Evolutionary conservation across 305 asterid genomes (phyloP).

Genomic region (Fraxinus ornus): DNA sequence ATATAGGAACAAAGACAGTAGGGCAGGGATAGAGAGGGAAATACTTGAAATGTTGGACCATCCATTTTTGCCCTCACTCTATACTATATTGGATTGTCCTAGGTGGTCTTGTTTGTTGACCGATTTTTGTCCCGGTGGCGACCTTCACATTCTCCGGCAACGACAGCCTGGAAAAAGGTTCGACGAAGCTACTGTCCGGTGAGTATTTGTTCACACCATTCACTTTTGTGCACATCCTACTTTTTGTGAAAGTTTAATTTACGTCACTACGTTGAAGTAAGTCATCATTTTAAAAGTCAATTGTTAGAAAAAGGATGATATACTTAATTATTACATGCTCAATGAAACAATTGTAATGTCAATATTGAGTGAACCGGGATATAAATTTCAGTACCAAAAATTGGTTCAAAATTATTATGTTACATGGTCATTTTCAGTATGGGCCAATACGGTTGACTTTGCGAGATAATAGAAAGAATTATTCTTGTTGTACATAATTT

Average conservation of each 20-base stretch:
- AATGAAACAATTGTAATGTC: neutral
- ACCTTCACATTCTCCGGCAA: conserved; percentile 74
- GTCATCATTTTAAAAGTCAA: neutral
- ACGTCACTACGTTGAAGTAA: neutral
- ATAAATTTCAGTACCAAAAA: neutral
- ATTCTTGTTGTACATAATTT: too few relatives aligned
- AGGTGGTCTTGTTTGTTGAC: conserved; percentile 72
- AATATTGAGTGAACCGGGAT: neutral
- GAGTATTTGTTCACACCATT: conserved; percentile 4
- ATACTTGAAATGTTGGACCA: conserved; percentile 73
- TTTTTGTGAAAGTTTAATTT: neutral
- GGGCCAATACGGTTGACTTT: conserved; percentile 24
- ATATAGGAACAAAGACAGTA: conserved; percentile 54
- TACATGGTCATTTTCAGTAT: neutral
- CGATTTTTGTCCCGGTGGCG: conserved; percentile 80
- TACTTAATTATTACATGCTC: neutral
- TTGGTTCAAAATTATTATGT: neutral
- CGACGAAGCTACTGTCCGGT: conserved; percentile 59
- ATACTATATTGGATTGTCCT: conserved; percentile 52
- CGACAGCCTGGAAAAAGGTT: conserved; percentile 58
- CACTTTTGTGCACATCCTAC: neutral
- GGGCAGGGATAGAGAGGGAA: conserved; percentile 68
- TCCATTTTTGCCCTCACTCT: conserved; percentile 72
- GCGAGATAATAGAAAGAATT: neutral
- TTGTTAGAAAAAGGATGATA: neutral